Conservation (phyloP, 306 rosid species). For the Vicia villosa region DNA sequence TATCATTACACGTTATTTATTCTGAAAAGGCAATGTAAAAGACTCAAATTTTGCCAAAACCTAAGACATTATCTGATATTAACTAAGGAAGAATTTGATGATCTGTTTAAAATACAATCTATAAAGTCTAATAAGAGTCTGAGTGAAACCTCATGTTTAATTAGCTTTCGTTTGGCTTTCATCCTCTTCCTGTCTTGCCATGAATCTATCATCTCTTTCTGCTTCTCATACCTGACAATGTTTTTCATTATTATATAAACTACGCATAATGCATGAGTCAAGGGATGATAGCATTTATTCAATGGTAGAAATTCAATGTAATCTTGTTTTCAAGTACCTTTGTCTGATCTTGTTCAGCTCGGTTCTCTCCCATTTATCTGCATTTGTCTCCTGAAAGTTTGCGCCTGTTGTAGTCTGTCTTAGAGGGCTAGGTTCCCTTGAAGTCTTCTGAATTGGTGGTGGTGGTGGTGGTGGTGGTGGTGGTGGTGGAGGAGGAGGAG, state of each 20-base stretch:
- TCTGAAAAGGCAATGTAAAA: neutral
- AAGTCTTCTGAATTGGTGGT: conserved; percentile 22
- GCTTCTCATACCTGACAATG: conserved; percentile 62
- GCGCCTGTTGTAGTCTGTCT: conserved; percentile 34
- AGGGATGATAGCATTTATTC: conserved; percentile 17
- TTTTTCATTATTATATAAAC: conserved; percentile 31
- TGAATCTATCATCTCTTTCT: conserved; percentile 44
- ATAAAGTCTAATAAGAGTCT: neutral
- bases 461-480: conserved; percentile 38
- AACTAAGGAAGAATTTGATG: neutral
- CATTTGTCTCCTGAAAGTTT: conserved; percentile 37
- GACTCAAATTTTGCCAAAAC: neutral
- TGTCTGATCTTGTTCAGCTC: conserved; percentile 56
- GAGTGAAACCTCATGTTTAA: conserved; percentile 54
- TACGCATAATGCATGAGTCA: conserved; percentile 4
- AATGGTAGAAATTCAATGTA: conserved; percentile 13
- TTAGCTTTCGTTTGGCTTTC: conserved; percentile 47
- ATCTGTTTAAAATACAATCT: neutral
- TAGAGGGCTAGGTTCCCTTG: conserved; percentile 24
- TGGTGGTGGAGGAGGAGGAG: no score
- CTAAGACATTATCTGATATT: neutral
- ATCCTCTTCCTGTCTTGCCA: conserved; percentile 72
- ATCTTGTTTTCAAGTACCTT: conserved; percentile 44
- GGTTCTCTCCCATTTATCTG: conserved; percentile 70
- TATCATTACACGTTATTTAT: neutral